These are phyloP conservation scores for Fusarium armeniacum DNA, from an alignment of 2,329 filamentous ascomycete genomes.

Conservation along the genomic window DNA sequence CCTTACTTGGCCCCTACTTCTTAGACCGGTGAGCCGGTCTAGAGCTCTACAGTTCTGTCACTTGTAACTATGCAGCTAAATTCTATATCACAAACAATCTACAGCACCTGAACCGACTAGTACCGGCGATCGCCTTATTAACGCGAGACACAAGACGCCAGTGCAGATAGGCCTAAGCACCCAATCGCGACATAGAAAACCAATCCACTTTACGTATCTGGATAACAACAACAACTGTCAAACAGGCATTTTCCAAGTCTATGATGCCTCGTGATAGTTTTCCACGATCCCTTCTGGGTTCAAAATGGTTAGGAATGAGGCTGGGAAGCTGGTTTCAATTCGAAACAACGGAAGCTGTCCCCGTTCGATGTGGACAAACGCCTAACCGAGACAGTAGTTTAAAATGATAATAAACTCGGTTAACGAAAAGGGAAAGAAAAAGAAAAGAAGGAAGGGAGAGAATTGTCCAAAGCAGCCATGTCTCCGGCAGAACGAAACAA, in stretches of 20 bases:
- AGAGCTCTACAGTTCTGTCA: constrained; percentile 4
- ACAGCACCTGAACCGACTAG: constrained; percentile 10
- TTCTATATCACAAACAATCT: constrained; percentile 26
- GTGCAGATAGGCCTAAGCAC: constrained; percentile 13
- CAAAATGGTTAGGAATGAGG: constrained; percentile 1
- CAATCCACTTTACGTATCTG: constrained; percentile 6
- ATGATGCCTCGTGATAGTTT: constrained; percentile 2
- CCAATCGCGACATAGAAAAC: constrained; percentile 31
- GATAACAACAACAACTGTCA: constrained; percentile 6
- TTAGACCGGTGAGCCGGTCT: not conserved
- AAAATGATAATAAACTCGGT: not conserved
- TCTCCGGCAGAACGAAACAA: constrained; percentile 35
- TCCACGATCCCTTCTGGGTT: constrained; percentile 11
- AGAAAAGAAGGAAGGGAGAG: constrained; percentile 24
- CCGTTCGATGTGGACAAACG: constrained; percentile 16
- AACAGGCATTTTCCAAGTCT: not conserved
- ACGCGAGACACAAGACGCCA: constrained; percentile 31
- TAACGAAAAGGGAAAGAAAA: constrained; percentile 2
- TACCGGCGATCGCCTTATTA: constrained; percentile 20
- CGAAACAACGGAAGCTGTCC: constrained; percentile 26
- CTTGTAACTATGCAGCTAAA: constrained; percentile 27
- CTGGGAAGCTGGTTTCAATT: constrained; percentile 31
- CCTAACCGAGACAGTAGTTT: constrained; percentile 24
- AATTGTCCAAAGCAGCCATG: constrained; percentile 32
- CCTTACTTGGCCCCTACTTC: not conserved